Conservation (phyloP, 1,139 yeast genomes). For the Trichomonascaceae sp. region DNA sequence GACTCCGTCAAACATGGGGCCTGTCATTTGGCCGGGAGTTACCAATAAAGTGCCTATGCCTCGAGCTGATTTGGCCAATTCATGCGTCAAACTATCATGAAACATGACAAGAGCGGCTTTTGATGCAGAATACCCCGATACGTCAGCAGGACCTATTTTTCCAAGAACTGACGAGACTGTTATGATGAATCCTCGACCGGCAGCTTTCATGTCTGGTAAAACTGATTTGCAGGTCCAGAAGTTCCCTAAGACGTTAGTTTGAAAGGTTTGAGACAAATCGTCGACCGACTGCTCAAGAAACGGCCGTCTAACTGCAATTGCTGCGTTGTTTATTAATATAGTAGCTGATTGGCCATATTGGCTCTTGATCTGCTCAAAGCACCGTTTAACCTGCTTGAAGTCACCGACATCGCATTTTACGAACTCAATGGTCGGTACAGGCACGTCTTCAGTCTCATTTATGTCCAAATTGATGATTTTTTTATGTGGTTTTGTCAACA, state of each 20-base stretch:
- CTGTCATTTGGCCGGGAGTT: slow-evolving; percentile 77
- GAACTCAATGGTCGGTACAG: slow-evolving; percentile 30
- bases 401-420: slow-evolving; percentile 48
- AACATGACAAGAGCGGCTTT: slow-evolving; percentile 75
- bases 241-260: slow-evolving; percentile 55
- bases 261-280: slow-evolving; percentile 34
- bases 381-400: slow-evolving; percentile 30
- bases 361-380: slow-evolving; percentile 32
- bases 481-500: slow-evolving; percentile 33
- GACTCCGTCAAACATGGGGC: slow-evolving; percentile 63
- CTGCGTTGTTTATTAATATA: slow-evolving; percentile 70
- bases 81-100: slow-evolving; percentile 73
- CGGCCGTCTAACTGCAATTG: slow-evolving; percentile 43
- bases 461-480: slow-evolving; percentile 46
- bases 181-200: slow-evolving; percentile 46
- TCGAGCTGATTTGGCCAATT: slow-evolving; percentile 35
- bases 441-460: slow-evolving; percentile 10
- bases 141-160: slow-evolving; percentile 59
- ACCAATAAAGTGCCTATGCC: slow-evolving; percentile 68
- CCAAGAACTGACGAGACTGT: slow-evolving; percentile 61
- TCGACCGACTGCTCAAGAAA: slow-evolving; percentile 36
- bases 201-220: slow-evolving; percentile 30
- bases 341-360: slow-evolving; percentile 37
- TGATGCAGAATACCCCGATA: slow-evolving; percentile 74
- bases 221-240: slow-evolving; percentile 44